These are phyloP conservation scores for Peterozyma xylosa DNA, from an alignment of 805 yeast genomes.

Conservation along the genomic window DNA sequence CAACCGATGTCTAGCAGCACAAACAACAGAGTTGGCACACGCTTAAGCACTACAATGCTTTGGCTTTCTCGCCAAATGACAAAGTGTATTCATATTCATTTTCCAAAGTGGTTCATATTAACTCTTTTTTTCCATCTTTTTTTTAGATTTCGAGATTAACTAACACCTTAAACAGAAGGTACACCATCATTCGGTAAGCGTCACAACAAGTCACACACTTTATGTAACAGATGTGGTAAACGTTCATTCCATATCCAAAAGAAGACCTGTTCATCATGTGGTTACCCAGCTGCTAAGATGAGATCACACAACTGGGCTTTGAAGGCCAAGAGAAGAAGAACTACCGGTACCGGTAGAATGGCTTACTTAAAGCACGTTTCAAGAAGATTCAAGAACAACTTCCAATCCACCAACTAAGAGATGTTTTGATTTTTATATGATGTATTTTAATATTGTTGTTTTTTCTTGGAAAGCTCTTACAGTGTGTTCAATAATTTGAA, in stretches of 20 bases:
- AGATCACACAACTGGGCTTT: constrained; percentile 99
- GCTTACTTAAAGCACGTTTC: constrained; percentile 93
- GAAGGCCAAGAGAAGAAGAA: constrained; percentile 99
- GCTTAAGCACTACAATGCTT: no score
- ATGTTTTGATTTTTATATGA: background rate
- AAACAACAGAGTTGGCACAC: no score
- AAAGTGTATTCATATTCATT: no score
- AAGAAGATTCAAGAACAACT: constrained; percentile 98
- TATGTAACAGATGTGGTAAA: constrained; percentile 98
- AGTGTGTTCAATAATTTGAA: no score
- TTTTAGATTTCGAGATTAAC: constrained; percentile 11
- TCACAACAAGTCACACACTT: constrained; percentile 99
- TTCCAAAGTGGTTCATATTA: no score
- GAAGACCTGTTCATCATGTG: constrained; percentile 98
- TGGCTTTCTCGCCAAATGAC: no score
- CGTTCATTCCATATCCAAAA: constrained; percentile 99
- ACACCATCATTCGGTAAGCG: constrained; percentile 99
- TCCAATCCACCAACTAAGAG: constrained; percentile 57
- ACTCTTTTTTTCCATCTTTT: no score
- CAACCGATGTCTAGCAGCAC: no score
- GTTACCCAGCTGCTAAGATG: constrained; percentile 99
- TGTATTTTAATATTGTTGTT: background rate
- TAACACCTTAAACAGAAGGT: constrained; percentile 65
- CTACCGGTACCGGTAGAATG: constrained; percentile 99
- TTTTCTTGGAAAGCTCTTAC: background rate